Evolutionary conservation across 176 grass and related monocot genomes (phyloP), one percentile per base, ranked within the genome.

Genomic region (Eleusine indica): DNA sequence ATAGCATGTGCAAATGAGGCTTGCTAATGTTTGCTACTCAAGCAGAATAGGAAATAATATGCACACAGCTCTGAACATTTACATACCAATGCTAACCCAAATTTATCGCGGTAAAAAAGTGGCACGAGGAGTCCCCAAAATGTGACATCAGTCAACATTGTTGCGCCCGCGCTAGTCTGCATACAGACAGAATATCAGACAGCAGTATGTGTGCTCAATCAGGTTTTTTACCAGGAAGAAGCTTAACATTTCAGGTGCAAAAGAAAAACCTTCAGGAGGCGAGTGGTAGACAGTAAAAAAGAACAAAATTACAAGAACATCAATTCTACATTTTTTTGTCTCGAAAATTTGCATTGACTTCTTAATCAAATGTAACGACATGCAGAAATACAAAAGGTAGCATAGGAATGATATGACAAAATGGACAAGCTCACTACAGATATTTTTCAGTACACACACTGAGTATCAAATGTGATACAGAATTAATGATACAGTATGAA

Each of bases 101-200:
- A 90, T 68, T 79, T 63, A 73, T 85, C 81, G 83, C 63, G 78
- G 58, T 86, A 91, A 30, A 94, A 88, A 71, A 94, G 89, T 72
- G 94, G 94, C 78, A 97, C 94, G 51, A 97, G 94, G 25, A 97
- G 88, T 32, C 90, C 83, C 94, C 94, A 97, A 86, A 84, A 97
- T 81, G 88, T 89, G 48, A 86, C 3, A 86, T 94, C 94, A 41
- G 94, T 97, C 79, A 98, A 80, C 82, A 98, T 54, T 65, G 81
- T 82, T 62, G 95, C 95, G 75, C 92, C 92, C 64, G 92, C 92
- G 78, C 95, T 93, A 49, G 83, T 89, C 96, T 99, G 83, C 53
- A 81, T 80, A 85, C 42, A 66, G n/a, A 66, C 49, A 8, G 12
- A 70, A 54, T 43, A 53, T 74, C 9, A 83, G 51, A 43, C 41